Conservation (phyloP, 768 basidiomycete genomes). For the Kwoniella europaea region DNA sequence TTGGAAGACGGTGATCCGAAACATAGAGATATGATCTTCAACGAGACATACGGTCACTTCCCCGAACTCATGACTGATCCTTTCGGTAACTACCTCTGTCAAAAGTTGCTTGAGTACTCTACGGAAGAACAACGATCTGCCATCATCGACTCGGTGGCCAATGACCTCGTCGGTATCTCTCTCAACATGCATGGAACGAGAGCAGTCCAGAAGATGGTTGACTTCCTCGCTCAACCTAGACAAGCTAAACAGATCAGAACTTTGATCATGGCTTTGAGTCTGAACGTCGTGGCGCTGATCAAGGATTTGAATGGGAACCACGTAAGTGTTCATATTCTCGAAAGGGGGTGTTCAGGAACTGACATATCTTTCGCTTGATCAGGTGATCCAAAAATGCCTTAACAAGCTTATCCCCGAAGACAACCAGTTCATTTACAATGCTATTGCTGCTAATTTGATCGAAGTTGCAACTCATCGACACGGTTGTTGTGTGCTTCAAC, state of each 20-base stretch:
- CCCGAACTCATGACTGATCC: conserved; percentile 99
- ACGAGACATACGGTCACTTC: conserved; percentile 96
- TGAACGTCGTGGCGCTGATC: conserved; percentile 98
- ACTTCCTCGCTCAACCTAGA: conserved; percentile 92
- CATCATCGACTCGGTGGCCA: conserved; percentile 96
- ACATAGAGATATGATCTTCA: conserved; percentile 99
- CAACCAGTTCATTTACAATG: conserved; percentile 99
- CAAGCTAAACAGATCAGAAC: conserved; percentile 79
- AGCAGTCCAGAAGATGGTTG: conserved; percentile 99
- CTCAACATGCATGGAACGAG: conserved; percentile 99
- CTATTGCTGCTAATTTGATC: conserved; percentile 96
- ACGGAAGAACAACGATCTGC: conserved; percentile 96
- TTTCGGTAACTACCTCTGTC: conserved; percentile 98
- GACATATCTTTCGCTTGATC: conserved; percentile 46
- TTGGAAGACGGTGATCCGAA: conserved; percentile 93
- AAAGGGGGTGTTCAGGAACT: neutral
- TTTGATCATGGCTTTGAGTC: conserved; percentile 92
- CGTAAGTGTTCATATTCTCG: conserved; percentile 29
- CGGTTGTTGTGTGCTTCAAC: conserved; percentile 96
- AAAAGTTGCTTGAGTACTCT: conserved; percentile 94
- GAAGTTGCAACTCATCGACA: conserved; percentile 83
- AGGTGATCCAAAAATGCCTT: conserved; percentile 98
- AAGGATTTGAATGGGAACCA: conserved; percentile 71
- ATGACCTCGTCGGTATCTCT: conserved; percentile 96
- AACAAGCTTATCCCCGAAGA: conserved; percentile 98